These are phyloP conservation scores for Solanum tacnaense DNA, from an alignment of 257 asterid species.

Conservation along the genomic window DNA sequence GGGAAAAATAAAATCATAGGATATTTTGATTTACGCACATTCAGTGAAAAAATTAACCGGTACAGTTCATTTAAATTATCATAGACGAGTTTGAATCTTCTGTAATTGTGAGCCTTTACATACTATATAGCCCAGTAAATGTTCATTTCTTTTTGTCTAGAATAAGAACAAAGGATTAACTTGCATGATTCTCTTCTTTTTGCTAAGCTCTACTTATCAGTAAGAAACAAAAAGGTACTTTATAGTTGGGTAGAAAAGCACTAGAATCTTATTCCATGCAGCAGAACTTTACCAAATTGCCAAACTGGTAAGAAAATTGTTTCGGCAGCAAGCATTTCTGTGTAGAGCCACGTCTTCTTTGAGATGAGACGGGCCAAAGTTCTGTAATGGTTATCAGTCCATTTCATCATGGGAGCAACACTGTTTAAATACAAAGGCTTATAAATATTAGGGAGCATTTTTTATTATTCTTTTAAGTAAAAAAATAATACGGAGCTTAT, in stretches of 20 bases:
- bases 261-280: background rate
- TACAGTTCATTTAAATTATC: background rate
- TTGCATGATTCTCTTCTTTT: background rate
- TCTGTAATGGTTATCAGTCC: constrained; percentile 79
- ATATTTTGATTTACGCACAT: background rate
- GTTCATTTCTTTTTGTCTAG: background rate
- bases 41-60: background rate
- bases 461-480: background rate
- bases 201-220: background rate
- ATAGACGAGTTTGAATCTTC: background rate
- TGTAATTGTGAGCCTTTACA: background rate
- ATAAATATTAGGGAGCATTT: background rate
- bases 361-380: constrained; percentile 83
- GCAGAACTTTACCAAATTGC: constrained; percentile 52
- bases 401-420: constrained; percentile 96
- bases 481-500: background rate
- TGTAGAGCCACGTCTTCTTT: constrained; percentile 77
- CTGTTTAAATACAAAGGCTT: constrained; percentile 20
- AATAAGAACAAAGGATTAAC: background rate
- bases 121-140: background rate
- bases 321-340: constrained; percentile 98
- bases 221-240: background rate
- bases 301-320: constrained; percentile 71
- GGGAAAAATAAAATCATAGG: background rate
- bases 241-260: background rate